Evolutionary conservation across 495 filamentous ascomycete genomes (phyloP).

Genomic region (Aspergillus sparsus): DNA sequence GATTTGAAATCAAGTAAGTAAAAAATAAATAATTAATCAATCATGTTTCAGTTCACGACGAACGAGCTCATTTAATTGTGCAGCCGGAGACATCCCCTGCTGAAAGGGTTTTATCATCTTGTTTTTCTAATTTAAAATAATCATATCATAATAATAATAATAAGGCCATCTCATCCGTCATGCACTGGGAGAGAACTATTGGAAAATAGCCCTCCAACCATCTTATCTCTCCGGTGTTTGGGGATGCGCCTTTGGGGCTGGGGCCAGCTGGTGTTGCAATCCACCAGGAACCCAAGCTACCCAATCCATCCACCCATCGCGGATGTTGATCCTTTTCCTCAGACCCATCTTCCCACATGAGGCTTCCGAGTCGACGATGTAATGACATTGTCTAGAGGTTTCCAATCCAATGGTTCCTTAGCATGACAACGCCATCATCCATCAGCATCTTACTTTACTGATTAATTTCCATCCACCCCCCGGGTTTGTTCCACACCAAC

Average conservation of each 20-base stretch:
- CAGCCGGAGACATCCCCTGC: background rate
- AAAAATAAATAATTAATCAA: background rate
- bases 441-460: background rate
- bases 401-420: constrained; percentile 16
- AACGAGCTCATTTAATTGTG: background rate
- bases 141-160: constrained; percentile 1
- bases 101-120: background rate
- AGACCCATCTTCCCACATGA: constrained; percentile 13
- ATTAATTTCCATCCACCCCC: background rate
- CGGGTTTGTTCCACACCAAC: background rate
- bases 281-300: background rate
- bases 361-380: background rate
- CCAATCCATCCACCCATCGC: constrained; percentile 1
- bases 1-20: background rate
- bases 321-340: constrained; percentile 24
- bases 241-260: constrained; percentile 17
- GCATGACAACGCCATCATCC: constrained; percentile 6
- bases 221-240: constrained; percentile 24
- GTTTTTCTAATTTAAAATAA: constrained; percentile 6
- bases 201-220: constrained; percentile 15
- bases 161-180: constrained; percentile 2
- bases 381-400: constrained; percentile 22
- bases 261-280: constrained; percentile 7
- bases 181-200: constrained; percentile 10
- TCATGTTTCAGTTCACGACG: background rate